Conservation (phyloP, 257 asterid species). For the Primulina tabacum region DNA sequence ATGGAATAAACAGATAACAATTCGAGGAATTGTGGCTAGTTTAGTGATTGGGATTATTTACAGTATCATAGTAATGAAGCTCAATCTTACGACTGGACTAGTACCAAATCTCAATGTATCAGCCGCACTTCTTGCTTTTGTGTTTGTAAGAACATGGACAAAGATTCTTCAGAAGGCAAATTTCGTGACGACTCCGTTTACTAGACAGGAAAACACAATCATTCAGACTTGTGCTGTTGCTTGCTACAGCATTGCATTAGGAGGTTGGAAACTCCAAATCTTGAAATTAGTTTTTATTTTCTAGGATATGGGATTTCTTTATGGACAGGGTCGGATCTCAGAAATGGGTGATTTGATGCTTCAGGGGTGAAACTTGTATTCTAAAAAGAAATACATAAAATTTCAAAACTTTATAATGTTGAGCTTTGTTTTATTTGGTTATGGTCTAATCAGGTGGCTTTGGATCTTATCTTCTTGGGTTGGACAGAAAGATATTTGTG, state of each 20-base stretch:
- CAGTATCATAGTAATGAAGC: slow-evolving; percentile 74
- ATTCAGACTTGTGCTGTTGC: slow-evolving; percentile 93
- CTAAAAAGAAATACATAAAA: too few species aligned
- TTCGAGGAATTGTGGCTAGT: slow-evolving; percentile 69
- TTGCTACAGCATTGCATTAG: slow-evolving; percentile 77
- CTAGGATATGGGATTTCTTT: neutral
- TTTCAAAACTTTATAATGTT: neutral
- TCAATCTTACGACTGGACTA: slow-evolving; percentile 74
- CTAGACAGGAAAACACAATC: slow-evolving; percentile 75
- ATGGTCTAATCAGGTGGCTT: slow-evolving; percentile 34
- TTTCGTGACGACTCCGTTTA: slow-evolving; percentile 58
- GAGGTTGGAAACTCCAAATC: slow-evolving; percentile 40
- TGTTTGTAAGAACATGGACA: slow-evolving; percentile 72
- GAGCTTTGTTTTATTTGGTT: neutral
- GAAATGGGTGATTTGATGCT: too few species aligned
- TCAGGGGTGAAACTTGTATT: too few species aligned
- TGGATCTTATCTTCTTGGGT: slow-evolving; percentile 44
- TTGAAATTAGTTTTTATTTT: neutral
- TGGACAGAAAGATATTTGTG: slow-evolving; percentile 34
- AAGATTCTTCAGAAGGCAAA: slow-evolving; percentile 57
- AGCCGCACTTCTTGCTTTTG: slow-evolving; percentile 83
- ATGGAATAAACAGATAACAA: slow-evolving; percentile 69
- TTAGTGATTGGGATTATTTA: slow-evolving; percentile 58
- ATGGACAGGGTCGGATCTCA: too few species aligned
- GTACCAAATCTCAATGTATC: slow-evolving; percentile 88